Evolutionary conservation across 176 grass and related monocot species (phyloP), one percentile per base, ranked within the genome.

Genomic region (Stipa capillata): DNA sequence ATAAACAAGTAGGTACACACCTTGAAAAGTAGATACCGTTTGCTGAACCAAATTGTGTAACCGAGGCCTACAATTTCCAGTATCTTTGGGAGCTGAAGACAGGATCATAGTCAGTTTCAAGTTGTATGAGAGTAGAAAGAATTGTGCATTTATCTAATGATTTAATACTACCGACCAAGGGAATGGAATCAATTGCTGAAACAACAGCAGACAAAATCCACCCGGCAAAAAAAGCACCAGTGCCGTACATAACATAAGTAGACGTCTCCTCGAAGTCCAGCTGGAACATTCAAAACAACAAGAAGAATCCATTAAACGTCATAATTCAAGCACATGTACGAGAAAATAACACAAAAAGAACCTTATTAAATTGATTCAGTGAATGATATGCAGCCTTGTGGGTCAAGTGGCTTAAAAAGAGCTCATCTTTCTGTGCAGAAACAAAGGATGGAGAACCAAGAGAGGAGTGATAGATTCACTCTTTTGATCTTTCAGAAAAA

Each of bases 171-270:
- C 65, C 75, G 80, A 97, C 88, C 90, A 93, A 53, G 35, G 88
- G 90, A 13, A 97, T 79, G 31, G 93, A 89, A 58, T 97, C 93
- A 8, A 91, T 59, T 25, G 62, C 35, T 25, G 90, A 91, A 77
- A 93, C 44, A 69, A 89, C 16, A 63, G 82, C 77, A 49, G 88
- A 84, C 39, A 89, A 80, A 81, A 97, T 42, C 85, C 90, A 91
- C 53, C 91, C 76, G 36, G 65, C 72, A 31, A 82, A 27, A 25
- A 93, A 85, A 83, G 83, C 82, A 87, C 84, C 80, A 41, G 71
- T 28, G 36, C 85, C 90, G 74, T 89, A 97, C 4, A 87, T 64
- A 57, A 83, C 36, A 64, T 86, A 85, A 34, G 60, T 84, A 34
- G 65, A 76, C 18, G 69, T 42, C 65, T 89, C 80, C 69, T 82